Base-by-base conservation (phyloP, 1,139 yeast genomes). In the Hanseniaspora uvarum region DNA sequence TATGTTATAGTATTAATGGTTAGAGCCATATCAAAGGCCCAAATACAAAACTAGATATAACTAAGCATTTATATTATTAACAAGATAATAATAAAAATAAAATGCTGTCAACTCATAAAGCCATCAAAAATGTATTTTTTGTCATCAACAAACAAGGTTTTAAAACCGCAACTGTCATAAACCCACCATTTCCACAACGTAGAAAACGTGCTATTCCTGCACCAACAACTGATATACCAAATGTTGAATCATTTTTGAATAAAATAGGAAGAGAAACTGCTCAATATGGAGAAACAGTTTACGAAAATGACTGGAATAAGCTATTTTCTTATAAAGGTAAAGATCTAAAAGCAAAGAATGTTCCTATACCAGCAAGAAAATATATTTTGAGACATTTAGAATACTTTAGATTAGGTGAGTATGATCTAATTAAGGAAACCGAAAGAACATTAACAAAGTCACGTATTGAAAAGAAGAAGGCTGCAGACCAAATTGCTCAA, bases 301-400 rank as follows among this genome's bases (percentile, higher is more conserved):
- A 86, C 63, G 94, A 86, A 63, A 76, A 76, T 46, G 75, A 80
- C 58, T 86, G 95, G 84, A 74, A 79, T 36, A 75, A 78, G 61
- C 76, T 89, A 58, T 80, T 86, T 67, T 67, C 67, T 24, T 74
- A 82, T 58, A 65, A 75, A 16, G 76, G 88, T 3, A 65, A 68
- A 55, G 71, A 73, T 40, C 72, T 89, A 78, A 87, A 86, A 66
- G 79, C 78, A 53, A 74, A 80, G 68, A 97, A 96, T n/a, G 74
- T 89, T 47, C 94, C 86, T 56, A 76, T 80, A 5, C 74, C 81
- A 52, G 76, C 83, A 50, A 77, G 97, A 68, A 76, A 82, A 64
- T 83, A 81, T 65, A 72, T 81, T 62, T 68, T 80, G 58, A 58
- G 58, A 5, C 72, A 70, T 52, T 62, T 66, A 18, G 73, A 69